Percentiles rank a stretch among this genome's conserved stretches.
Conservation (phyloP, 371 early-diverging fungal genomes). For the Parasitella parasitica region DNA sequence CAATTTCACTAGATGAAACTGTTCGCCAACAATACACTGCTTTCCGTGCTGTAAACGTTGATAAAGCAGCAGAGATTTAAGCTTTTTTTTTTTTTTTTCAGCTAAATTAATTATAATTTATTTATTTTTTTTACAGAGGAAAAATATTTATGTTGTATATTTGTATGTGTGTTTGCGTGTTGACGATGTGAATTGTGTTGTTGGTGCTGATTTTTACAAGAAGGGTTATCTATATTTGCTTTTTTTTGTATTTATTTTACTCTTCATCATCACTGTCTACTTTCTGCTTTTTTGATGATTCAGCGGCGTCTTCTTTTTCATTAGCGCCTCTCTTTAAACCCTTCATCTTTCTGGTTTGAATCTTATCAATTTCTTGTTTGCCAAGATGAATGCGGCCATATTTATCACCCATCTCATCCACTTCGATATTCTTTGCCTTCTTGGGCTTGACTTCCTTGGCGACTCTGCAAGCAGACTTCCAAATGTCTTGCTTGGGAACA, state of each 20-base stretch:
- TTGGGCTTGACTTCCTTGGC: slow-evolving; percentile 87
- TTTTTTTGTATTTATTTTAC: neutral
- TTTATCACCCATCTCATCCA: slow-evolving; percentile 88
- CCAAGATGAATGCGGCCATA: slow-evolving; percentile 92
- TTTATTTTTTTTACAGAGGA: slow-evolving; percentile 7
- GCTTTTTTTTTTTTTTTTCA: too few relatives aligned
- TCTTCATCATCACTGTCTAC: slow-evolving; percentile 26
- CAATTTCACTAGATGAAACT: slow-evolving; percentile 6
- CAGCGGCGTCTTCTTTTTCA: slow-evolving; percentile 40
- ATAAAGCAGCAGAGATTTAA: neutral
- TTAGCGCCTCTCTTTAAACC: slow-evolving; percentile 69
- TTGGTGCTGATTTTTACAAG: neutral
- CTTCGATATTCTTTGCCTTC: slow-evolving; percentile 92
- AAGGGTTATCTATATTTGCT: neutral
- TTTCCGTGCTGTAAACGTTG: slow-evolving; percentile 31
- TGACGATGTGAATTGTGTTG: neutral
- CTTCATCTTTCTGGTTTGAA: slow-evolving; percentile 98
- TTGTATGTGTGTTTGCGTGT: neutral
- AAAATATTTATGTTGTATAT: neutral
- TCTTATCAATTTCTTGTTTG: slow-evolving; percentile 84
- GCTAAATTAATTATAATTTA: neutral
- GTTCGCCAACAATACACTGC: slow-evolving; percentile 32
- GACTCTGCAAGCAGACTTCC: slow-evolving; percentile 78
- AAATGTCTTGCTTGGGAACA: slow-evolving; percentile 74
- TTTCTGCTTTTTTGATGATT: slow-evolving; percentile 47